Evolutionary conservation across 805 yeast genomes (phyloP), one percentile per base, ranked within the genome.

Genomic region (Saccharomyces mikatae): DNA sequence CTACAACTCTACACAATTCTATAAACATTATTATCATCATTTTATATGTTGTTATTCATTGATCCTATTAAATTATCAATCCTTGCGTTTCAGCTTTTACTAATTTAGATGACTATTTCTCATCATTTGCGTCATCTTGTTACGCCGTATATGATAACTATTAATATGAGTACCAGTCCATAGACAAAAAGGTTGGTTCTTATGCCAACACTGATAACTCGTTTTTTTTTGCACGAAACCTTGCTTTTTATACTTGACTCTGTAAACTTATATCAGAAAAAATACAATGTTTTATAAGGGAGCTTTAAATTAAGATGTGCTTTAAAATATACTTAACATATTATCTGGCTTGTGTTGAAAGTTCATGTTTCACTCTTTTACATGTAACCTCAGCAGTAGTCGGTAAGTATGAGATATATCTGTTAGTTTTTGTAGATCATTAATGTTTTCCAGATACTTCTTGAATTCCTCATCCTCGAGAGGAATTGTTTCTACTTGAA

Each of bases 391-490:
- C 44, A 36, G 11, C 10, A 36, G 44, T 17, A 36, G 13, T 13
- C 67, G 51, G 46, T 58, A 65, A 24, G 59, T 31, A 32, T 60
- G 56, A 2, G 64, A 61, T 5, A 65, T 46, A 6, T 59, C 62
- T 41, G 60, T 41, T 11, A 63, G 54, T 46, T 59, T 53, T 36
- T 62, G 62, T 9, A 63, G 31, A 46, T 59, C 60, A 14, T 48
- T 47, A 6, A 65, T 47, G 41, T 62, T 61, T 21, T 53, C 60
- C 49, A 62, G 44, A 47, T 63, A 65, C 1, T 46, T 48, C 3
- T 48, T 48, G 44, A 65, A 65, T 50, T 65, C 67, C 14, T 53
- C 41, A 48, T 62, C 61, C 41, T 65, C 68, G 47, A 52, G 41
- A 0, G 60, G 54, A 14, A 58, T 30, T 27, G 62, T 41, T n/a